These are phyloP conservation scores for Casaregolazyma suthepensis DNA, from an alignment of 1,139 yeast species.

Conservation along the genomic window DNA sequence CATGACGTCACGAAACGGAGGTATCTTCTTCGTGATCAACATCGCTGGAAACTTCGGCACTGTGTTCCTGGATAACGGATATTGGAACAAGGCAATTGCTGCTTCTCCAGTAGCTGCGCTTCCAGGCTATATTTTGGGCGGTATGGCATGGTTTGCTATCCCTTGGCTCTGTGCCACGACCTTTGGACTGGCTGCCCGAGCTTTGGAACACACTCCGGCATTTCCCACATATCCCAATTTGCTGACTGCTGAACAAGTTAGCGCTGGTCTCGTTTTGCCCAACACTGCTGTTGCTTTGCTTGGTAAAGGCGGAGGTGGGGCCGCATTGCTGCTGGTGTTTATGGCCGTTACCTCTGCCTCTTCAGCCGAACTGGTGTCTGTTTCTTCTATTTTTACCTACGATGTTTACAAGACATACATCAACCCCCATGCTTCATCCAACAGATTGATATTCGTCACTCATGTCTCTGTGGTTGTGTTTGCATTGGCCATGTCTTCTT, in stretches of 20 bases:
- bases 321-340: constrained; percentile 67
- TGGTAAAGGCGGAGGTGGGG: constrained; percentile 84
- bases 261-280: constrained; percentile 78
- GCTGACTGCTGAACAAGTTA: constrained; percentile 60
- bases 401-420: constrained; percentile 77
- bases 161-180: constrained; percentile 80
- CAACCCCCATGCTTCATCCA: constrained; percentile 72
- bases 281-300: constrained; percentile 79
- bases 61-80: constrained; percentile 82
- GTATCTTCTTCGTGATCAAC: constrained; percentile 78
- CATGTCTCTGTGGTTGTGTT: constrained; percentile 60
- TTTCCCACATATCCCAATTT: constrained; percentile 74
- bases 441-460: constrained; percentile 58
- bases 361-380: constrained; percentile 78
- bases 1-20: constrained; percentile 57
- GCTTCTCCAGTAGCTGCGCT: constrained; percentile 78
- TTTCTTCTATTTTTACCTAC: constrained; percentile 75
- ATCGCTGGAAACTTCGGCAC: constrained; percentile 85
- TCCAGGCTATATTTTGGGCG: constrained; percentile 88
- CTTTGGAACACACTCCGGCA: constrained; percentile 56
- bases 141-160: constrained; percentile 87
- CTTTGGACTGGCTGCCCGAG: constrained; percentile 74
- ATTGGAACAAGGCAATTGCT: constrained; percentile 81
- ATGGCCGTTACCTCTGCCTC: constrained; percentile 65
- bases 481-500: constrained; percentile 71